Base-by-base conservation (phyloP, 345 rosid species). In the Kandelia obovata region DNA sequence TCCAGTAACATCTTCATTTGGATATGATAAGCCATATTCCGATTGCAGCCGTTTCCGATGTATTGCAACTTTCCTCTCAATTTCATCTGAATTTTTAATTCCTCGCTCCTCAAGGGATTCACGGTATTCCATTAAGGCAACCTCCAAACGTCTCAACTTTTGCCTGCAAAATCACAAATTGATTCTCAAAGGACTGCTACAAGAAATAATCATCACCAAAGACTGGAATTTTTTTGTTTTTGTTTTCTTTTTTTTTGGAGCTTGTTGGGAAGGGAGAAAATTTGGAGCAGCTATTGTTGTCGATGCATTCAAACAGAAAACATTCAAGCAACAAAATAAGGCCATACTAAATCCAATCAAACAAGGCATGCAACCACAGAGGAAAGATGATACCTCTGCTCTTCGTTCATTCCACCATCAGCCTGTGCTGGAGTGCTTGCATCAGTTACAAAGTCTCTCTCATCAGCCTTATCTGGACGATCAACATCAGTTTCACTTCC, bases 81-180 rank as follows among this genome's bases (percentile, higher is more conserved):
- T 89, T 83, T 96, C 99, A 72, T 88, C 98, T 5, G 82, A 62
- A 73, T 65, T 89, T 81, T 84, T 90, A 51, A 83, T 79, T 68
- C 97, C 99, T 49, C 83, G 88, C 67, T 96, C 99, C 79, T 96
- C 98, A 0, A 95, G 90, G 68, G 91, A 84, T 85, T 95, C 99
- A 39, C 98, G 94, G 72, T 92, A 95, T 71, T 92, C 99, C 68
- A 95, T 95, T 83, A 92, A 76, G 77, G 91, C 89, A 73, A 87
- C 99, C 80, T 95, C 99, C 60, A 95, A 74, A 37, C 92, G 88
- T 81, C 98, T 89, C 80, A 84, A 73, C 83, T 89, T 96, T 74
- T 90, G 91, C 65, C 99, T 96, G 90, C 73, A 69, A 61, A 56
- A 43, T 43, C 17, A 13, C 49, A 43, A 43, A 43, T 43, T 43